A percentile compares a stretch with the other conserved stretches of the same genome.
Evolutionary conservation across 2,329 filamentous ascomycete genomes (phyloP).

Genomic region (Verticillium zaregamsianum): DNA sequence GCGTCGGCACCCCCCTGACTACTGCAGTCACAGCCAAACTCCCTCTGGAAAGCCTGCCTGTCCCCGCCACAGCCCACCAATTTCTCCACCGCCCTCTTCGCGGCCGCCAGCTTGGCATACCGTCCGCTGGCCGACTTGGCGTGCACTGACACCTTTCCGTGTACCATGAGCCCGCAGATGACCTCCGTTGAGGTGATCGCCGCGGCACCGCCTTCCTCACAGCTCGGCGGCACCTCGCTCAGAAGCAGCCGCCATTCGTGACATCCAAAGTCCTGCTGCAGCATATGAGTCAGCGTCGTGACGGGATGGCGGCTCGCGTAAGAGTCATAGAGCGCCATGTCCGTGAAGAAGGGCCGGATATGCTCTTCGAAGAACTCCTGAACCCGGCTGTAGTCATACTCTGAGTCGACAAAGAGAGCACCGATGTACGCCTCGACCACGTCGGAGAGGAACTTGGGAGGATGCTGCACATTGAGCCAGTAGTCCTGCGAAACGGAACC

Average conservation of each 20-base stretch:
- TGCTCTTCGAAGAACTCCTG: conserved; percentile 72
- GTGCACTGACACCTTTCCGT: conserved; percentile 63
- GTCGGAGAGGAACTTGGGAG: conserved; percentile 77
- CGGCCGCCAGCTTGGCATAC: conserved; percentile 68
- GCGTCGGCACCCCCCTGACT: background rate
- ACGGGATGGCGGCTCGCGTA: conserved; percentile 86
- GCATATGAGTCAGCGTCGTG: conserved; percentile 62
- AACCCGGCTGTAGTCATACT: conserved; percentile 71
- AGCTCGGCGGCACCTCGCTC: conserved; percentile 39
- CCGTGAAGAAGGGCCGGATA: conserved; percentile 72
- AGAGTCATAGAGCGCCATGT: conserved; percentile 83
- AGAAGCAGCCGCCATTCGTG: conserved; percentile 50
- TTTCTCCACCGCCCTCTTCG: conserved; percentile 50
- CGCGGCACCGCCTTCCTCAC: conserved; percentile 35
- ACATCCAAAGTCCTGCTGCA: conserved; percentile 65
- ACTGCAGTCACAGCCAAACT: conserved; percentile 61
- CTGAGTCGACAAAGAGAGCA: conserved; percentile 85
- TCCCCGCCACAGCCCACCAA: conserved; percentile 35
- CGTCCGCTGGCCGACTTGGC: conserved; percentile 59
- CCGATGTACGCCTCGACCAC: conserved; percentile 86
- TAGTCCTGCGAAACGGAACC: conserved; percentile 54
- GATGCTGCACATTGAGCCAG: conserved; percentile 60
- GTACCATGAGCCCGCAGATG: conserved; percentile 71
- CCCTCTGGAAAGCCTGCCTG: conserved; percentile 52
- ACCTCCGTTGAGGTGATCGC: conserved; percentile 46